These are phyloP conservation scores for Linnemannia schmuckeri DNA, from an alignment of 192 early-diverging fungal genomes.

Conservation along the genomic window DNA sequence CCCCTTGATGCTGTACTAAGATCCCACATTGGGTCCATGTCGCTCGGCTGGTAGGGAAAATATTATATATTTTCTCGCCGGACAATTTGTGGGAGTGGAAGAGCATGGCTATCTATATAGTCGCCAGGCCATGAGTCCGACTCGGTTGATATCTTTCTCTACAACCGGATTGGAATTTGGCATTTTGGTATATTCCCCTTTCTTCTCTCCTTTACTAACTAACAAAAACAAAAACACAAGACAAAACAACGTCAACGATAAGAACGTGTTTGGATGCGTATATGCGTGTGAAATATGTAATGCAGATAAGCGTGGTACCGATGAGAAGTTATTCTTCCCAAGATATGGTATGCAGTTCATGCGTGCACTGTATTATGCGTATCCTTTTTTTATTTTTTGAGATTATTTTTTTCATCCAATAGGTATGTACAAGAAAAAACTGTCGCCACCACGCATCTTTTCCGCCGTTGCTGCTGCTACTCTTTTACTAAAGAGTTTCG, in stretches of 20 bases:
- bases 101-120: slow-evolving; percentile 18
- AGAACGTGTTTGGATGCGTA: neutral
- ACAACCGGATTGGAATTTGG: slow-evolving; percentile 56
- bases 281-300: neutral
- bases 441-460: neutral
- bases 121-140: slow-evolving; percentile 58
- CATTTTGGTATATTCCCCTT: slow-evolving; percentile 29
- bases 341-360: no score
- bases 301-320: neutral
- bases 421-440: neutral
- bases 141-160: slow-evolving; percentile 47
- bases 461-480: neutral
- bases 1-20: slow-evolving; percentile 58
- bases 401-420: neutral
- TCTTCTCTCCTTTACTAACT: neutral
- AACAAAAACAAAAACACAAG: slow-evolving; percentile 7
- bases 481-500: neutral
- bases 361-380: neutral
- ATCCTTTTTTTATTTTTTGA: slow-evolving; percentile 8
- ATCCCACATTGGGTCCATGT: slow-evolving; percentile 53
- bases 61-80: slow-evolving; percentile 28
- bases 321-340: no score
- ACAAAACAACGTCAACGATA: neutral
- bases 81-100: slow-evolving; percentile 51
- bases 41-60: slow-evolving; percentile 52